Evolutionary conservation across 2,329 filamentous ascomycete genomes (phyloP), one percentile per base, ranked within the genome.

Genomic region (Hyphodiscus sp.): DNA sequence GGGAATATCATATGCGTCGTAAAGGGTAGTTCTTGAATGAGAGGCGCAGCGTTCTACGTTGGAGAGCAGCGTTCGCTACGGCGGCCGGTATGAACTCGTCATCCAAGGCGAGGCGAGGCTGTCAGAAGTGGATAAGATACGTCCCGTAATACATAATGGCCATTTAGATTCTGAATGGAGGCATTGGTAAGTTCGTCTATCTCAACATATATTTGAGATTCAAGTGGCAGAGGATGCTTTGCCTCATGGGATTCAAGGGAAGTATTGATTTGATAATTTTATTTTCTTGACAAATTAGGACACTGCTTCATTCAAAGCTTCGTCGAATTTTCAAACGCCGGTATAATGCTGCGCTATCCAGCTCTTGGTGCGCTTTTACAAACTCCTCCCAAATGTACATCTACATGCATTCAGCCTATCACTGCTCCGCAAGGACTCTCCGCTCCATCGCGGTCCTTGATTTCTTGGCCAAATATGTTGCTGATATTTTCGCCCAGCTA

Each of bases 331-430:
- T 13, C 33, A 26, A 58, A 61, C 59, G 44, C 60, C 59, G 51
- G 51, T 57, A 38, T 29, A 51, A 59, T 61, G 54, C 54, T 52
- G 57, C 58, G 60, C 59, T 60, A 55, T 53, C 63, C 64, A 67
- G 64, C 64, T 61, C 65, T 66, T 67, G 65, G 65, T 60, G 54
- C 57, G 62, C 55, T 56, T 54, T 30, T 48, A 53, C 45, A 52
- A 49, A 52, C 45, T 52, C 53, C 45, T 18, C 51, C 45, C 42
- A 49, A 50, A 52, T 38, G 29, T 46, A 47, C 30, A 38, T 23
- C 30, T 47, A 38, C 13, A 38, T n/a, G 11, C 33, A 38, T 38
- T 6, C 33, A 5, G 16, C 8, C 23, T 26, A 38, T 38, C 13
- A 38, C 33, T 38, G 33, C 33, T 38, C 33, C 33, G 23, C 4